phyloP scores from a whole-genome alignment of 345 rosid genomes.

The Mallotus nudiflorus region DNA sequence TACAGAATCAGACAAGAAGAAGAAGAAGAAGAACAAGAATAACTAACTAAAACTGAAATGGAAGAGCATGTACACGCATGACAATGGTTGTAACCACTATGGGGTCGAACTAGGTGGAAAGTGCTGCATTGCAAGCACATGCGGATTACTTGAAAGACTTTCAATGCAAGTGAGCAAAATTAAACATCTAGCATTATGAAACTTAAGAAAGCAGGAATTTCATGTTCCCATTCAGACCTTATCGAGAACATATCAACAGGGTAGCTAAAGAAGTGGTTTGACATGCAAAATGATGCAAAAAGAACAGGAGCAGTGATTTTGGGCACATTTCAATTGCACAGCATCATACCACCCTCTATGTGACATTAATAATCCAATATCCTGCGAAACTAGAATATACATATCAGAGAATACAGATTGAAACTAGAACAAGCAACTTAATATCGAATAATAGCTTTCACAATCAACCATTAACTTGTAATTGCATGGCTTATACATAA shows the following conservation, averaged over 20 bases:
- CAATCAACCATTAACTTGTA: not conserved
- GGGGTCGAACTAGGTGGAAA: not conserved
- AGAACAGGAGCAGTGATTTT: not conserved
- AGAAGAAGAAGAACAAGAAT: not conserved
- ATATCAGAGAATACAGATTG: not conserved
- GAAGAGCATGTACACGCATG: not conserved
- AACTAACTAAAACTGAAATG: not conserved
- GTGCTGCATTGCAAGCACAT: not conserved
- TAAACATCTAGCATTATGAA: not conserved
- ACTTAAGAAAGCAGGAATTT: not conserved
- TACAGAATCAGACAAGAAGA: not conserved
- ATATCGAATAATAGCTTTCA: not conserved
- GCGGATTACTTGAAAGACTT: not conserved
- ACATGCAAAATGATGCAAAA: not conserved
- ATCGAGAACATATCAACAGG: not conserved
- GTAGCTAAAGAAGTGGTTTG: not conserved
- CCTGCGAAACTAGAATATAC: too few species aligned
- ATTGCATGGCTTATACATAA: not conserved
- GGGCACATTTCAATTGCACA: too few species aligned
- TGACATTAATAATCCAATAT: too few species aligned
- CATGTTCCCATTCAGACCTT: not conserved
- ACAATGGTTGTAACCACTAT: not conserved
- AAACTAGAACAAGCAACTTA: not conserved
- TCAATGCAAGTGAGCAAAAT: not conserved
- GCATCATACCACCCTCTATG: too few species aligned